phyloP scores from a whole-genome alignment of 495 filamentous ascomycete genomes.

The Neurospora sp. region DNA sequence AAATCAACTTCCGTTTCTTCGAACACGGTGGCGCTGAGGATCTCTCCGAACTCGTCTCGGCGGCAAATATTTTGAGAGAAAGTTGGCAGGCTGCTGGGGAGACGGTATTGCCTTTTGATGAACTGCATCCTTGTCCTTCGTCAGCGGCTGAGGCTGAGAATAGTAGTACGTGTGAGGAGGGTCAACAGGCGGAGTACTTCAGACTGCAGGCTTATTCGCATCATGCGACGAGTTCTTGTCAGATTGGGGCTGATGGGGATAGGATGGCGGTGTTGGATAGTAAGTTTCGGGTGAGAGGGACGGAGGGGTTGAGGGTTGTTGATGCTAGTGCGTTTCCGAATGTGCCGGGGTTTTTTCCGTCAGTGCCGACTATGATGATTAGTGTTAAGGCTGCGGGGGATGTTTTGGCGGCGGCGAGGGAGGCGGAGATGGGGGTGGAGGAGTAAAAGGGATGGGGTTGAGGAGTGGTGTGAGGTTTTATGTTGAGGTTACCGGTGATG shows the following conservation, averaged over 20 bases:
- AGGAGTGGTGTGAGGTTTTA: not conserved
- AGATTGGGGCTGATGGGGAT: slow-evolving; percentile 41
- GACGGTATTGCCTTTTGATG: slow-evolving; percentile 27
- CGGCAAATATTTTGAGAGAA: slow-evolving; percentile 36
- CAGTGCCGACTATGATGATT: slow-evolving; percentile 50
- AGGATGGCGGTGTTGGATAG: slow-evolving; percentile 39
- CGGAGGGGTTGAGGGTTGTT: slow-evolving; percentile 40
- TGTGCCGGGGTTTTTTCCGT: slow-evolving; percentile 51
- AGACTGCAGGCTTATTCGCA: slow-evolving; percentile 41
- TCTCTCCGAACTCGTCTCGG: slow-evolving; percentile 41
- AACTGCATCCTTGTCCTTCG: slow-evolving; percentile 32
- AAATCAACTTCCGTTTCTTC: slow-evolving; percentile 50
- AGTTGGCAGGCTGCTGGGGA: slow-evolving; percentile 23
- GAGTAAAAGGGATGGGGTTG: not conserved
- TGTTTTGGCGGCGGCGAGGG: slow-evolving; percentile 43
- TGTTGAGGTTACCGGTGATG: not conserved
- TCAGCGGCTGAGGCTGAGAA: not conserved
- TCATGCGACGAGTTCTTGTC: slow-evolving; percentile 34
- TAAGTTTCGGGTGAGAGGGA: slow-evolving; percentile 40
- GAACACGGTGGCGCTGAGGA: slow-evolving; percentile 28
- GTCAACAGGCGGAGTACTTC: slow-evolving; percentile 29
- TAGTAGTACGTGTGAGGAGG: slow-evolving; percentile 22
- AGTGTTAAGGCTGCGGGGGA: slow-evolving; percentile 54
- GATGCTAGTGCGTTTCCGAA: slow-evolving; percentile 44
- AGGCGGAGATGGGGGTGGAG: not conserved